Base-by-base conservation (phyloP, 179 eudicot genomes). In the Spinacia oleracea region DNA sequence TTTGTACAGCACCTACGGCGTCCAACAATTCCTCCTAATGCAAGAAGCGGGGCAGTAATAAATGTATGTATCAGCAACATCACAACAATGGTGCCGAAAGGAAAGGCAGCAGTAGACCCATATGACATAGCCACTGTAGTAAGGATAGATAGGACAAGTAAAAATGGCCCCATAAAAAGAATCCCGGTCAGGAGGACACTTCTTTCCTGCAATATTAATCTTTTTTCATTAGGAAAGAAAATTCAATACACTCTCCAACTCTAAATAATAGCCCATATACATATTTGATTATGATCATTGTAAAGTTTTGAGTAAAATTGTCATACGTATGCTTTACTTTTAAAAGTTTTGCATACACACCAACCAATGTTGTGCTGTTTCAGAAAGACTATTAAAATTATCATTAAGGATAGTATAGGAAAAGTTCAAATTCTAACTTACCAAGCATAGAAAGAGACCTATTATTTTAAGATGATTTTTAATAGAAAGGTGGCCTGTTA, bases 11-110 rank as follows among this genome's bases (percentile, higher is more conserved):
- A 82, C 69, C 72, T 82, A 46, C 74, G 81, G 80, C 81, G 81
- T 51, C 98, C 98, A 62, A 91, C 43, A n/a, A 90, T 53, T 60
- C 94, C 96, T 62, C 98, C 96, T 40, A 90, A 43, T 64, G 83
- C 84, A 73, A 88, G 92, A 72, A 91, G 78, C 72, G 96, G 96
- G 76, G 88, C 68, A 45, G 81, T 77, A 43, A 86, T 34, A 64
- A 88, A 81, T 38, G 79, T 27, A 77, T 81, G 86, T 56, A 90
- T 25, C 31, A 90, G 80, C 65, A 87, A 75, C 55, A 90, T 81
- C 75, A 88, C 73, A 9, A 85, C 29, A 73, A 91, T 87, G 65
- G 91, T 90, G 77, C 96, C 90, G 55, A 90, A 86, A 64, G 96
- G 94, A 73, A 93, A 86, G 56, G 94, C 92, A 56, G 89, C 81